phyloP scores from a whole-genome alignment of 768 basidiomycete genomes.

The Tulasnella sp. region DNA sequence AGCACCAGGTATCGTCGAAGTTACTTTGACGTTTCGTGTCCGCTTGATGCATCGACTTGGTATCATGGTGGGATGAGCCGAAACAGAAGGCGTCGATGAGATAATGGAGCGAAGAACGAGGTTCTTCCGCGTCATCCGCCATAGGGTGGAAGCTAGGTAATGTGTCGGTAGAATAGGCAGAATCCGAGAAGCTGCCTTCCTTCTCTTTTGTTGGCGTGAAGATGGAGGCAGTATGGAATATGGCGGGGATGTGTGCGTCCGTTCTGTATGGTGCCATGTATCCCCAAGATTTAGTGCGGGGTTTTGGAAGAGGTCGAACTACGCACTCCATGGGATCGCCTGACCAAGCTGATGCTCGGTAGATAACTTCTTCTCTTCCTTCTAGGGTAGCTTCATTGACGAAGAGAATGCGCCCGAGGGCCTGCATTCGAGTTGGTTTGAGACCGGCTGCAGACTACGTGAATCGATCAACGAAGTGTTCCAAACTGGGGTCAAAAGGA shows the following conservation, averaged over 20 bases:
- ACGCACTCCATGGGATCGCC: background rate
- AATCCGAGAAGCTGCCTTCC: background rate
- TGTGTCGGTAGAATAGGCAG: background rate
- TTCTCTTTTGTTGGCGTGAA: background rate
- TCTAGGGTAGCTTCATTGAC: background rate
- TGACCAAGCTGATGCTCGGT: background rate
- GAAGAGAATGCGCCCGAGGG: background rate
- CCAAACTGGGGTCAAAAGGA: background rate
- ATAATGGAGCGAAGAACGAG: background rate
- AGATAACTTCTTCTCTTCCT: background rate
- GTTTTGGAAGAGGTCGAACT: background rate
- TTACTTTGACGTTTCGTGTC: no score
- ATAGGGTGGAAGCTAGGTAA: slow-evolving; percentile 12
- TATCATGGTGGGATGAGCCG: background rate
- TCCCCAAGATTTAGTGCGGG: background rate
- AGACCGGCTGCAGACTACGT: background rate
- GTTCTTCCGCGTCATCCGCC: background rate
- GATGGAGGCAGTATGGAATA: background rate
- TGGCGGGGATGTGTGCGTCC: background rate
- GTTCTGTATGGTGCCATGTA: background rate
- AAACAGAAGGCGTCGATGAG: background rate
- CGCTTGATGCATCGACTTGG: background rate
- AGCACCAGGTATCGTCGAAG: background rate
- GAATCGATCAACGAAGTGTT: background rate
- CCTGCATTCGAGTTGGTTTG: background rate